Evolutionary conservation across 768 basidiomycete genomes (phyloP).

Genomic region (Cyathus striatus): DNA sequence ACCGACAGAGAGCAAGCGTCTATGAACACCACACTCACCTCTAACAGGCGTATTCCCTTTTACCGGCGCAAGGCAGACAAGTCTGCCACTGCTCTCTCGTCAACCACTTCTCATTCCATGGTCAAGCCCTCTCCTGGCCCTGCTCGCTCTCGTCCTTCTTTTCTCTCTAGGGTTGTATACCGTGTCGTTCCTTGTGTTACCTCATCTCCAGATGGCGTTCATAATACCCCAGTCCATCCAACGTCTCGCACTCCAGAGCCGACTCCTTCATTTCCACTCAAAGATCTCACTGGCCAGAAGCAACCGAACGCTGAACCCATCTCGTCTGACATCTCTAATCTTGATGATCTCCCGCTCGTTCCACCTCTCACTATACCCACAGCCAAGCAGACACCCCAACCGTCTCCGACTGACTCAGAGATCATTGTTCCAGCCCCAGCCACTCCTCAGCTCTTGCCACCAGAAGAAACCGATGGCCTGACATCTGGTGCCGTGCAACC

Average conservation of each 20-base stretch:
- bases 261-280: constrained; percentile 14
- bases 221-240: constrained; percentile 25
- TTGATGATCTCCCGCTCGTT: neutral
- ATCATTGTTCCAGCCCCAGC: constrained; percentile 35
- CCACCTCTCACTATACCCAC: neutral
- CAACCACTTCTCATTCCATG: constrained; percentile 25
- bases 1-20: constrained; percentile 35
- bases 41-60: constrained; percentile 33
- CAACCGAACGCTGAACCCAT: neutral
- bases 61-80: constrained; percentile 38
- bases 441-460: constrained; percentile 28
- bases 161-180: constrained; percentile 59
- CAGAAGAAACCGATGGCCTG: constrained; percentile 76
- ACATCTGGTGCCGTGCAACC: constrained; percentile 90
- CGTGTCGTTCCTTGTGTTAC: constrained; percentile 67
- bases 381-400: constrained; percentile 10
- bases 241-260: constrained; percentile 12
- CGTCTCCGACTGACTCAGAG: constrained; percentile 24
- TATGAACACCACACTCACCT: constrained; percentile 31
- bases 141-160: constrained; percentile 36
- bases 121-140: constrained; percentile 19
- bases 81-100: constrained; percentile 25
- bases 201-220: constrained; percentile 35
- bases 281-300: constrained; percentile 7
- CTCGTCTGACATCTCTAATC: neutral